Evolutionary conservation across 2,329 filamentous ascomycete genomes (phyloP).

Genomic region (Zymoseptoria pseudotritici): DNA sequence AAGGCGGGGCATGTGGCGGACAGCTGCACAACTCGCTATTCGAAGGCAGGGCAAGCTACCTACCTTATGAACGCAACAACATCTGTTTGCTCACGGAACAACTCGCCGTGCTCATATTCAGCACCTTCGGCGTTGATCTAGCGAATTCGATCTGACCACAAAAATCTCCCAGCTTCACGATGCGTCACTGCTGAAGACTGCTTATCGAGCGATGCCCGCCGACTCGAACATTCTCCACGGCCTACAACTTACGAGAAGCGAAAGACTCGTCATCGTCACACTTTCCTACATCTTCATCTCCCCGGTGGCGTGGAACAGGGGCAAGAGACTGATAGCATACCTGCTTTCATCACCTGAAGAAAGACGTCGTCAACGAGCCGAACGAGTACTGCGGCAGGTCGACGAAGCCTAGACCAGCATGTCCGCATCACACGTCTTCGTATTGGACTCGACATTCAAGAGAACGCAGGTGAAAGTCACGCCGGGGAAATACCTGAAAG

Average conservation of each 20-base stretch:
- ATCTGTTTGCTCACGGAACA: not conserved
- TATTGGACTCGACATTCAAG: slow-evolving; percentile 72
- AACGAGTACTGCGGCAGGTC: not conserved
- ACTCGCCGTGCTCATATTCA: not conserved
- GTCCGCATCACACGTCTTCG: slow-evolving; percentile 73
- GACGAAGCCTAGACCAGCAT: slow-evolving; percentile 42
- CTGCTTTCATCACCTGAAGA: slow-evolving; percentile 15
- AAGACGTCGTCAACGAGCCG: slow-evolving; percentile 11
- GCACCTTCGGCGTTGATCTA: not conserved
- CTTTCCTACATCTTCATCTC: slow-evolving; percentile 28
- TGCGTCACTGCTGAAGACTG: not conserved
- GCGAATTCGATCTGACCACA: not conserved
- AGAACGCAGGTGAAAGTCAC: slow-evolving; percentile 76
- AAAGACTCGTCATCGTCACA: slow-evolving; percentile 28
- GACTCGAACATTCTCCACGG: slow-evolving; percentile 21
- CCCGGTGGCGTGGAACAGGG: slow-evolving; percentile 23
- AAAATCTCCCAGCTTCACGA: not conserved
- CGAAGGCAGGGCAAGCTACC: slow-evolving; percentile 1
- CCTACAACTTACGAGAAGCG: slow-evolving; percentile 27
- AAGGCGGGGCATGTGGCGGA: slow-evolving; percentile 1
- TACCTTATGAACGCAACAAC: not conserved
- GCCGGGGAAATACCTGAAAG: slow-evolving; percentile 71
- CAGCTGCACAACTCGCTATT: not conserved
- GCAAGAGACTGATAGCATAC: slow-evolving; percentile 20
- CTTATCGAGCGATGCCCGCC: slow-evolving; percentile 4